Base-by-base conservation (phyloP, 1,284 basidiomycete species). In the Golubevia pallescens region DNA sequence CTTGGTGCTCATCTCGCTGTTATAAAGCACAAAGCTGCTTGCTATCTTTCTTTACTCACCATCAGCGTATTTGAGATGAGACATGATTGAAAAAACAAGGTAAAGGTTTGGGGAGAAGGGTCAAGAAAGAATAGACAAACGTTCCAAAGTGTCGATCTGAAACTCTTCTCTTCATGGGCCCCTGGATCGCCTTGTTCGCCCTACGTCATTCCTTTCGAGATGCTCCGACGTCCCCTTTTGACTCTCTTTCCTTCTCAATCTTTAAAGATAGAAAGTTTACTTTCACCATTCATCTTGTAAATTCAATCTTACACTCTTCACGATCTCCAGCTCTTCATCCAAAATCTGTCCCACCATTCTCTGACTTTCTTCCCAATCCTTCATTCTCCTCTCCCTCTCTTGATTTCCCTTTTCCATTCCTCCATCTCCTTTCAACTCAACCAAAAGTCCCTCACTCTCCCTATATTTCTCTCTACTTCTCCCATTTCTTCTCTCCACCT, bases 61-160 rank as follows among this genome's bases (percentile, higher is more conserved):
- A 63, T 84, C 78, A 42, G 67, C 67, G 70, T 81, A 81, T 73
- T 83, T 81, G 70, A 73, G 73, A 61, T 73, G 68, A 64, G 73
- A 73, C 70, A 73, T 75, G 57, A 23, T 60, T 55, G 66, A 53
- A 53, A 21, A 24, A 28, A 21, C 13, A 28, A 38, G 10, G 34
- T 4, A 4, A 38, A 38, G 34, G 34, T 10, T 5, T 5, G 34
- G 34, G 34, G 10, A 38, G 34, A 10, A 38, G 10, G 34, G 3
- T 4, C 5, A 38, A 38, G 34, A 10, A 38, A 38, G 34, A 10
- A 38, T 5, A 38, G 34, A 38, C 3, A 10, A 10, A 5, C 5
- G 34, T 38, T 38, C 34, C 34, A 38, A 38, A 38, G 10, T 4
- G 3, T 56, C 54, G 54, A 21, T 28, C 20, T 6, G 24, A 21